Conservation (phyloP, 441 rosid species). For the Aquilaria agallochum region DNA sequence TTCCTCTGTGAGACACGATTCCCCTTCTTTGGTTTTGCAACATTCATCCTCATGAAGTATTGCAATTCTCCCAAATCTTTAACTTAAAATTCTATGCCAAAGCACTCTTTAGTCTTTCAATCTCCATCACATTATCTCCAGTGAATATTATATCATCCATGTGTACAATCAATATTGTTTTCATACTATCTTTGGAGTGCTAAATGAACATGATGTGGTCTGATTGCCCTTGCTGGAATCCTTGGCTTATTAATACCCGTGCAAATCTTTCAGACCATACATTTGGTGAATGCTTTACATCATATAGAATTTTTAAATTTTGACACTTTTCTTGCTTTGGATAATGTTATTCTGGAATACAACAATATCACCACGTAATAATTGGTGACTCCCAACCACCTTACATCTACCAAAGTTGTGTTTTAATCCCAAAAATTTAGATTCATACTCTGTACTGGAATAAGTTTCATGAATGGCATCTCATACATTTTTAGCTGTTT, state of each 20-base stretch:
- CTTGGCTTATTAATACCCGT: not conserved
- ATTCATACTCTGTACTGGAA: not conserved
- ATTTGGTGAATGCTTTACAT: not conserved
- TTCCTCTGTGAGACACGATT: not conserved
- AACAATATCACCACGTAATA: conserved; percentile 1
- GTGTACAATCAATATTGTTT: not conserved
- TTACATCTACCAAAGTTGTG: conserved; percentile 4
- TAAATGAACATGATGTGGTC: not conserved
- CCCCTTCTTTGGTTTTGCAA: not conserved
- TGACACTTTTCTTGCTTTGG: not conserved
- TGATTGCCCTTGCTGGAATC: not conserved
- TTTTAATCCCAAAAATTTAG: conserved; percentile 1
- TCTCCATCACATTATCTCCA: not conserved
- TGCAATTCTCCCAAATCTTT: conserved; percentile 1
- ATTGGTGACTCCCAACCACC: conserved; percentile 1
- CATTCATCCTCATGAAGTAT: not conserved
- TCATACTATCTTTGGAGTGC: not conserved
- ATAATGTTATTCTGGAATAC: not conserved
- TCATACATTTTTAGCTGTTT: not conserved
- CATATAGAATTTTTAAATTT: not conserved
- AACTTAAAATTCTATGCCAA: not conserved
- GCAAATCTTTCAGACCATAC: not conserved
- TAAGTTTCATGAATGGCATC: not conserved
- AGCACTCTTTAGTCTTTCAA: not conserved
- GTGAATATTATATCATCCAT: conserved; percentile 7